Evolutionary conservation across 805 yeast genomes (phyloP).

Genomic region (Metschnikowia orientalis): DNA sequence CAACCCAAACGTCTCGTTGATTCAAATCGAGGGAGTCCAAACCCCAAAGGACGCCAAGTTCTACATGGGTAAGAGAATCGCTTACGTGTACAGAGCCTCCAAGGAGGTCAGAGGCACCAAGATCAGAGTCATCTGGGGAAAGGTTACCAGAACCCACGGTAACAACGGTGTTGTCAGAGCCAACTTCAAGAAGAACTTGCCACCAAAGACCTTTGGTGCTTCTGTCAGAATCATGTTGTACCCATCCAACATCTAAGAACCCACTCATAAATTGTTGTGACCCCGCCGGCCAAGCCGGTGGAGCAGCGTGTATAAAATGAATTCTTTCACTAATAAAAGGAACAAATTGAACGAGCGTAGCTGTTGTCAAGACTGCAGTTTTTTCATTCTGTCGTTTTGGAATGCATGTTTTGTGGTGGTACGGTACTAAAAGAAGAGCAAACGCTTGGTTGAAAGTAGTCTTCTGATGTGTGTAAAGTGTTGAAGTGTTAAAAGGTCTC

Average conservation of each 20-base stretch:
- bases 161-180: conserved; percentile 98
- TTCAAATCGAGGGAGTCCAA: conserved; percentile 95
- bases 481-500: too few relatives aligned
- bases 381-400: too few relatives aligned
- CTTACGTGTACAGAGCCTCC: conserved; percentile 98
- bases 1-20: conserved; percentile 96
- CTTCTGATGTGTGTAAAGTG: too few relatives aligned
- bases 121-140: conserved; percentile 99
- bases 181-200: conserved; percentile 97
- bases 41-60: conserved; percentile 92
- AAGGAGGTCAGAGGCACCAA: conserved; percentile 98
- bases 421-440: too few relatives aligned
- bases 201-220: conserved; percentile 99
- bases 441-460: too few relatives aligned
- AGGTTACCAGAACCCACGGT: conserved; percentile 98
- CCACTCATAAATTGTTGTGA: conserved; percentile 13
- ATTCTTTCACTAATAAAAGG: conserved; percentile 17
- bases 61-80: conserved; percentile 99
- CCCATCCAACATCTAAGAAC: conserved; percentile 95
- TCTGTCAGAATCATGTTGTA: conserved; percentile 99
- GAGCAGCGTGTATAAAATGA: conserved; percentile 20
- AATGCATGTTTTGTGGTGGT: too few relatives aligned
- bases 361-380: too few relatives aligned
- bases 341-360: conserved; percentile 6
- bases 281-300: conserved; percentile 6